Evolutionary conservation across 2,329 filamentous ascomycete species (phyloP).

Genomic region (Intubia oerlemansii): DNA sequence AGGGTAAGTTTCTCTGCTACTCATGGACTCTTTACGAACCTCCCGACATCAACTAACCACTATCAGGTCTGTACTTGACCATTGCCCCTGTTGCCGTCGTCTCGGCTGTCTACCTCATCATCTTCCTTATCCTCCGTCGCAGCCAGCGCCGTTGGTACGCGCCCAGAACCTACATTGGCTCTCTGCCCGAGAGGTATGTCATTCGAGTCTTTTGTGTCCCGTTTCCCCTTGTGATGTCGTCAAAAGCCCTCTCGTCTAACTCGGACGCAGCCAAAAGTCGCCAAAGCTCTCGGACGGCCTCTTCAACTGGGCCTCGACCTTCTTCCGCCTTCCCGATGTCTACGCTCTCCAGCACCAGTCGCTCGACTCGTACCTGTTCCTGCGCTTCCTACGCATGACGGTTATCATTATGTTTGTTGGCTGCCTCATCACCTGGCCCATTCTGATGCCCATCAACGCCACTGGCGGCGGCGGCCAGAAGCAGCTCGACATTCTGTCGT

Average conservation of each 20-base stretch:
- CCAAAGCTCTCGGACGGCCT: conserved; percentile 36
- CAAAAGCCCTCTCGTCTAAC: not conserved
- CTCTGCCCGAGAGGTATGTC: conserved; percentile 18
- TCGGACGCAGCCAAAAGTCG: conserved; percentile 31
- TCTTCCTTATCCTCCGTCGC: conserved; percentile 24
- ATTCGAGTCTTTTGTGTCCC: not conserved
- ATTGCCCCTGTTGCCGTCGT: conserved; percentile 17
- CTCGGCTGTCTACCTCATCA: conserved; percentile 18
- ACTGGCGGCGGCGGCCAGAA: conserved; percentile 46
- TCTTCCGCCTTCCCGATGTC: conserved; percentile 49
- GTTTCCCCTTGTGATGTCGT: not conserved
- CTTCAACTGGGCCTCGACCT: conserved; percentile 45
- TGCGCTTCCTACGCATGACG: conserved; percentile 67
- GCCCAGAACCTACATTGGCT: conserved; percentile 27
- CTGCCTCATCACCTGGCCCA: conserved; percentile 65
- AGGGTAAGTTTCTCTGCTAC: not conserved
- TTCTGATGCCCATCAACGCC: conserved; percentile 69
- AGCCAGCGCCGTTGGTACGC: conserved; percentile 26
- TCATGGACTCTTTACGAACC: too few species aligned
- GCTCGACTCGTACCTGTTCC: conserved; percentile 75
- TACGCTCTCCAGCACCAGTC: conserved; percentile 80
- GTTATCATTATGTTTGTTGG: conserved; percentile 65
- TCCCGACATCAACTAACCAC: not conserved
- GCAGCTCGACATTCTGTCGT: conserved; percentile 59
- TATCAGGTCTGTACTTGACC: conserved; percentile 19